Percentiles rank a stretch among this genome's conserved stretches.
phyloP scores from a whole-genome alignment of 805 yeast genomes.

The Monosporozyma siamensis region DNA sequence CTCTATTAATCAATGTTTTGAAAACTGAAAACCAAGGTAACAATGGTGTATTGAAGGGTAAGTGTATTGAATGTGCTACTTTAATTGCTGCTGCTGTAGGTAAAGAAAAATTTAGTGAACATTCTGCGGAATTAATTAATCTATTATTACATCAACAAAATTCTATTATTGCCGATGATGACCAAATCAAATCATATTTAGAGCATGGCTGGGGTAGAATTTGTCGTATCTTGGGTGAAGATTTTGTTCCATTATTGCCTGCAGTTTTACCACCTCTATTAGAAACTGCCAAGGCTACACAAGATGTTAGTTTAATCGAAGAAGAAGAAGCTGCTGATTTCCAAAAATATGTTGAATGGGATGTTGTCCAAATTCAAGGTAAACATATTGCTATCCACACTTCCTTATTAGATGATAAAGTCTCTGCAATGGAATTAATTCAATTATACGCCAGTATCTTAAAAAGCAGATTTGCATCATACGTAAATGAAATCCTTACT shows the following conservation, averaged over 20 bases:
- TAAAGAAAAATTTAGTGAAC: conserved; percentile 71
- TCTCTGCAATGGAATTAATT: conserved; percentile 80
- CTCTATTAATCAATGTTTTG: conserved; percentile 69
- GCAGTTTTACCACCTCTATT: conserved; percentile 85
- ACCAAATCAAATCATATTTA: conserved; percentile 76
- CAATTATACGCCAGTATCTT: conserved; percentile 78
- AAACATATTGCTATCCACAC: conserved; percentile 93
- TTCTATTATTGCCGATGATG: conserved; percentile 53
- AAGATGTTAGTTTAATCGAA: conserved; percentile 80
- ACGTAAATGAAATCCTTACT: conserved; percentile 64
- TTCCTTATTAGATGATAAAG: conserved; percentile 88
- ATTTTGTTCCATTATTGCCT: conserved; percentile 75
- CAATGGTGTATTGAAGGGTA: conserved; percentile 73
- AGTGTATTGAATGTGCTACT: conserved; percentile 92
- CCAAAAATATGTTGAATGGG: conserved; percentile 87
- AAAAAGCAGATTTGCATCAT: conserved; percentile 73
- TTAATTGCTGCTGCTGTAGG: conserved; percentile 94
- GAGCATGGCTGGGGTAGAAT: conserved; percentile 96
- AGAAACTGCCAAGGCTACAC: conserved; percentile 77
- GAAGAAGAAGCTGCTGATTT: conserved; percentile 80
- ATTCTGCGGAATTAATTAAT: conserved; percentile 63
- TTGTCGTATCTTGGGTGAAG: conserved; percentile 76
- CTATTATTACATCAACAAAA: conserved; percentile 66
- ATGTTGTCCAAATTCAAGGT: conserved; percentile 82
- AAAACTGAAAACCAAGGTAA: conserved; percentile 71